Percentiles rank a stretch among this genome's conserved stretches.
Conservation (phyloP, 2,329 filamentous ascomycete genomes). For the Ascochyta clinopodiicola region DNA sequence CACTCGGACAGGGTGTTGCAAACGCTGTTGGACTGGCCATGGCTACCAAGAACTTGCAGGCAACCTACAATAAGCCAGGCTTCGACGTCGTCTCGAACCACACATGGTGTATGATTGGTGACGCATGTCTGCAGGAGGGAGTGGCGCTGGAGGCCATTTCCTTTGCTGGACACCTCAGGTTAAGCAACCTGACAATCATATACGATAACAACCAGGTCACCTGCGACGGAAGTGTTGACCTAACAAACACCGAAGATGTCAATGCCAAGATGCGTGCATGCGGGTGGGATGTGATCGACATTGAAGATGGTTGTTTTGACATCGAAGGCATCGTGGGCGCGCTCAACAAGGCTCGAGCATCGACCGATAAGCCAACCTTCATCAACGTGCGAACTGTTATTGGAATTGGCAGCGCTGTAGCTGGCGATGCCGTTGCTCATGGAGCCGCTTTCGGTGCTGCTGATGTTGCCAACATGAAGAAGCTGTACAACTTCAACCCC, state of each 20-base stretch:
- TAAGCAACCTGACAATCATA: conserved; percentile 64
- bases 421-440: conserved; percentile 61
- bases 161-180: conserved; percentile 61
- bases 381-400: conserved; percentile 66
- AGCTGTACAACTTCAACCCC: conserved; percentile 56
- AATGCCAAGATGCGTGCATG: conserved; percentile 64
- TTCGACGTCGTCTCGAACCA: conserved; percentile 59
- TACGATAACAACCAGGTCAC: conserved; percentile 69
- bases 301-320: conserved; percentile 61
- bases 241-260: conserved; percentile 63
- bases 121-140: conserved; percentile 66
- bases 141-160: conserved; percentile 64
- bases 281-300: conserved; percentile 63
- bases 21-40: conserved; percentile 67
- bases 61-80: conserved; percentile 60
- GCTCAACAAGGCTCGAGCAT: conserved; percentile 53
- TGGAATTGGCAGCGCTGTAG: conserved; percentile 57
- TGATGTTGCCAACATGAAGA: conserved; percentile 64
- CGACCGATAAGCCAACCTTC: conserved; percentile 61
- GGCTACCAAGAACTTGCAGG: conserved; percentile 62
- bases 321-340: conserved; percentile 57
- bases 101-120: conserved; percentile 65
- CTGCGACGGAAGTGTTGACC: conserved; percentile 64
- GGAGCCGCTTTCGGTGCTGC: conserved; percentile 63
- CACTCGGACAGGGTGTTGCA: conserved; percentile 65